These are phyloP conservation scores for Sclerotinia borealis DNA, from an alignment of 2,329 filamentous ascomycete genomes.

Conservation along the genomic window DNA sequence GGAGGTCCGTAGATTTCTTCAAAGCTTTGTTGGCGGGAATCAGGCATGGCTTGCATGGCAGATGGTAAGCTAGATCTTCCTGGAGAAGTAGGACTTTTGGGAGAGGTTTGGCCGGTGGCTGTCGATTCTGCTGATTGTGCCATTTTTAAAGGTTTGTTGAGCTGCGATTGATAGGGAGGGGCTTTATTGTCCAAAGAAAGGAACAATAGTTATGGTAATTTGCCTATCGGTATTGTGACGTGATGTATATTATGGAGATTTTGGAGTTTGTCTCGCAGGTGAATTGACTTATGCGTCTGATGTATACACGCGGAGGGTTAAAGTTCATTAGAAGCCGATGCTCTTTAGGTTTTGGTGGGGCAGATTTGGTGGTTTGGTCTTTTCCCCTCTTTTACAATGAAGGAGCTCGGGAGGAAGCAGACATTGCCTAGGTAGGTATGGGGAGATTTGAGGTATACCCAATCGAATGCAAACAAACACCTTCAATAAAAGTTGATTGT, in stretches of 20 bases:
- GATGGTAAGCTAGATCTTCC: constrained; percentile 8
- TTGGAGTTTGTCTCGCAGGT: not conserved
- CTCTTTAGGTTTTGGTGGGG: not conserved
- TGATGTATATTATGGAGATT: not conserved
- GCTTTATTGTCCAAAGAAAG: not conserved
- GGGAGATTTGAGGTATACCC: not conserved
- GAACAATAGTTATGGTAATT: not conserved
- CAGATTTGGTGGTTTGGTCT: not conserved
- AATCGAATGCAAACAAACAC: not conserved
- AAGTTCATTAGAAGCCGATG: not conserved
- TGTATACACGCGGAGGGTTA: not conserved
- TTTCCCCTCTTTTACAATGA: not conserved
- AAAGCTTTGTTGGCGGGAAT: constrained; percentile 85
- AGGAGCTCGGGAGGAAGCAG: too few species aligned
- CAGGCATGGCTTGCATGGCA: constrained; percentile 58
- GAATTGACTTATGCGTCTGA: not conserved
- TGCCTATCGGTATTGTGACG: not conserved
- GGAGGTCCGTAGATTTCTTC: constrained; percentile 98
- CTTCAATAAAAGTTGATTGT: not conserved
- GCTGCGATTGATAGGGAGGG: too few species aligned
- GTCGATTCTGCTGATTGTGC: constrained; percentile 2
- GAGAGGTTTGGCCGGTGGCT: not conserved
- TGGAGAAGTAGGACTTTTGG: constrained; percentile 7
- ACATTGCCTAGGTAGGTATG: too few species aligned
- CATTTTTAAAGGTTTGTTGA: not conserved